Percentiles rank a stretch among this genome's conserved stretches.
These are phyloP conservation scores for Astrothelium subdiscretum DNA, from an alignment of 495 filamentous ascomycete species.

Conservation along the genomic window DNA sequence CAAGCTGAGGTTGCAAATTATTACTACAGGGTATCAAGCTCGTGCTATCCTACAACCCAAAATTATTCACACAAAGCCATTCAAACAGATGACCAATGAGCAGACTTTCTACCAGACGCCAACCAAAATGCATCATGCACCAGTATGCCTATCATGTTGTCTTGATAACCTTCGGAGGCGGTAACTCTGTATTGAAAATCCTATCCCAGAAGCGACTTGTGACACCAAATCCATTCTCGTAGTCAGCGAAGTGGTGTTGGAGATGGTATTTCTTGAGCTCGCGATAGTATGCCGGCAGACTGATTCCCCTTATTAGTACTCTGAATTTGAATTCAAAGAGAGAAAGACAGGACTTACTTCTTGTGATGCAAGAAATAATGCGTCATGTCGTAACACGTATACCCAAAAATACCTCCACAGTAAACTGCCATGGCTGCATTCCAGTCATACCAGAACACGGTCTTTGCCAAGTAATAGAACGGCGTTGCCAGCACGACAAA, in stretches of 20 bases:
- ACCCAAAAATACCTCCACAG: slow-evolving; percentile 90
- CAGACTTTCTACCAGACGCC: not conserved
- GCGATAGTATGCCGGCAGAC: slow-evolving; percentile 75
- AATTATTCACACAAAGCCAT: not conserved
- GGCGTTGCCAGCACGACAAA: slow-evolving; percentile 76
- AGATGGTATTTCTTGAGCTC: slow-evolving; percentile 94
- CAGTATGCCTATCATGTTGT: slow-evolving; percentile 7
- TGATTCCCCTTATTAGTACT: slow-evolving; percentile 18
- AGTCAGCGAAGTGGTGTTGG: slow-evolving; percentile 92
- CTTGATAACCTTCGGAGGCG: slow-evolving; percentile 33
- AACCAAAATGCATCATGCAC: not conserved
- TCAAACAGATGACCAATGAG: not conserved
- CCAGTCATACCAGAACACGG: slow-evolving; percentile 79
- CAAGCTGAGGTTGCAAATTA: not conserved
- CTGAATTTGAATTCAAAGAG: slow-evolving; percentile 4
- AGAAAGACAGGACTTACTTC: slow-evolving; percentile 44
- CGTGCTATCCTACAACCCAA: not conserved
- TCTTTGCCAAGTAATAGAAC: slow-evolving; percentile 87
- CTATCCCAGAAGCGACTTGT: slow-evolving; percentile 96
- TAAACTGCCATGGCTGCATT: slow-evolving; percentile 61
- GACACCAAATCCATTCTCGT: slow-evolving; percentile 94
- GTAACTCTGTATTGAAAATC: slow-evolving; percentile 79
- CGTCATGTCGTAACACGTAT: slow-evolving; percentile 91
- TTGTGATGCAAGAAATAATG: slow-evolving; percentile 99
- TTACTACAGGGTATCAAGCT: not conserved